Percentiles rank a stretch among this genome's conserved stretches.
Conservation (phyloP, 805 yeast genomes). For the Lachancea nothofagi region DNA sequence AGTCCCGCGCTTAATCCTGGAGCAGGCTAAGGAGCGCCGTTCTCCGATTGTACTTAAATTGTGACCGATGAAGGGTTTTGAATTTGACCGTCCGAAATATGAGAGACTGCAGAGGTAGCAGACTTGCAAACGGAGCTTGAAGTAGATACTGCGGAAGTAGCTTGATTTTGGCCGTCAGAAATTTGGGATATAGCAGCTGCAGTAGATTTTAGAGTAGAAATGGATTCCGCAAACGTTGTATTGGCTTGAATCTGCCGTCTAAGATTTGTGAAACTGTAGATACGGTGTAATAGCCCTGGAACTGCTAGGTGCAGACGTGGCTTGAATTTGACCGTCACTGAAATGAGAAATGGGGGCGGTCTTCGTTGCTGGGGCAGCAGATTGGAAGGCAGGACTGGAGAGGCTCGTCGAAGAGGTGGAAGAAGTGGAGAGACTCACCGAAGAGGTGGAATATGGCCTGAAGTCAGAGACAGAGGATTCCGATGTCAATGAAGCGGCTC, state of each 20-base stretch:
- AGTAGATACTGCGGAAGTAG: too few relatives aligned
- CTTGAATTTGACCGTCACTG: constrained; percentile 33
- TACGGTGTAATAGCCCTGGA: constrained; percentile 20
- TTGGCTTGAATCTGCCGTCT: too few relatives aligned
- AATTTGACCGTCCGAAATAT: constrained; percentile 32
- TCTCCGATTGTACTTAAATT: constrained; percentile 15
- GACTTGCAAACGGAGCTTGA: constrained; percentile 15
- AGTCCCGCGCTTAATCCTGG: constrained; percentile 24
- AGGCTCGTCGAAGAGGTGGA: constrained; percentile 9
- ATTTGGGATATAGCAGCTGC: constrained; percentile 12
- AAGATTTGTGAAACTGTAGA: too few relatives aligned
- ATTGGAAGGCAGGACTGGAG: neutral
- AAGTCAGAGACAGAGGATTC: constrained; percentile 20
- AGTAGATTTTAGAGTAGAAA: constrained; percentile 16
- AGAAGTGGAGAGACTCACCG: neutral
- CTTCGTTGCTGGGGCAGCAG: too few relatives aligned
- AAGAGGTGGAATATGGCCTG: neutral
- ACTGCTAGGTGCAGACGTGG: constrained; percentile 22
- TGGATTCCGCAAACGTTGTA: too few relatives aligned
- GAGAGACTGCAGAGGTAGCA: constrained; percentile 13
- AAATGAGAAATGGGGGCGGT: constrained; percentile 41
- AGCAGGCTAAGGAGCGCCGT: constrained; percentile 6
- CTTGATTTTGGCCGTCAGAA: constrained; percentile 24
- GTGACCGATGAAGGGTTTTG: constrained; percentile 36
- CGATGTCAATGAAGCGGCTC: constrained; percentile 10